Evolutionary conservation across 495 filamentous ascomycete genomes (phyloP), one percentile per base, ranked within the genome.

Genomic region (Parathielavia appendiculata): DNA sequence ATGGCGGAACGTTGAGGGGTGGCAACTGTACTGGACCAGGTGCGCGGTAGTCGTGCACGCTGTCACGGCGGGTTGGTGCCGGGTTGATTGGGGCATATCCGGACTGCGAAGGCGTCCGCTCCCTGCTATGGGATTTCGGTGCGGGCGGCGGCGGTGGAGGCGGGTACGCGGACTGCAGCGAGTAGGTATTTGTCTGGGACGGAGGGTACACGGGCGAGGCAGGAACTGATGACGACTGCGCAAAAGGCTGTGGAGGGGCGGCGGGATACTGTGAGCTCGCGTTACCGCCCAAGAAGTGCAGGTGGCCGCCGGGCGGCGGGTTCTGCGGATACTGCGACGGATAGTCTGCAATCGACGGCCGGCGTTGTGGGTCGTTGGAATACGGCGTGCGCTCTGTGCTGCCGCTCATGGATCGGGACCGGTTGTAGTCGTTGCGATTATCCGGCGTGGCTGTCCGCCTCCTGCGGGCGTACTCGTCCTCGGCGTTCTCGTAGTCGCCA

Each of bases 371-470:
- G 54, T 81, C 79, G 34, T 73, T 71, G 16, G 71, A 66, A 51
- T 72, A 78, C 0, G 75, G 75, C 11, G 73, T 63, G 35, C 74
- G 65, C 51, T 86, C 83, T 6, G 79, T 71, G 59, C 84, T 86
- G 66, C 88, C 87, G 70, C 89, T 93, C 66, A 84, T 80, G 0
- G 89, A 93, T 16, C 90, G 80, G 22, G 84, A 83, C 13, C 89
- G 84, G 61, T 83, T 82, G 17, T 73, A 79, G 47, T 83, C 81
- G n/a, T 73, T 71, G 53, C 79, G 82, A 9, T 71, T 69, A 55
- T 89, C 86, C 1, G 86, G 82, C 1, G 86, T 85, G 16, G 78
- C 77, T 36, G 82, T 87, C 52, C 79, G 77, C 32, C 83, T 78
- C 34, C 81, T 74, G 59, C 83, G 82, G 5, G 75, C 67, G 47